Evolutionary conservation across 768 basidiomycete genomes (phyloP).

Genomic region (Pholiota conissans): DNA sequence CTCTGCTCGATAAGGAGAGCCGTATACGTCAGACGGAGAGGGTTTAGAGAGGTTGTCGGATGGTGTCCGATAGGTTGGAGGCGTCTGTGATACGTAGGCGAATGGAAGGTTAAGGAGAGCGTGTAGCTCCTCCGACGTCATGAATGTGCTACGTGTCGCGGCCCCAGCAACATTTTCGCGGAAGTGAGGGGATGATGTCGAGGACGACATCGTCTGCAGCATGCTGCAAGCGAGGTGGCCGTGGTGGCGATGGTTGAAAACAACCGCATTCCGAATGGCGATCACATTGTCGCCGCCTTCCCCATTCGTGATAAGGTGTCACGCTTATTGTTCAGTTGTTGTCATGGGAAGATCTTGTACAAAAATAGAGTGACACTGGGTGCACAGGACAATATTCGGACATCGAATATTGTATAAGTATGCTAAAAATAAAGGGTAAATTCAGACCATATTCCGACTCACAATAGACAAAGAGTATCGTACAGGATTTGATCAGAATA

Average conservation of each 20-base stretch:
- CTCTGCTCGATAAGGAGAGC: background rate
- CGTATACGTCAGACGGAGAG: background rate
- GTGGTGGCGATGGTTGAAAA: background rate
- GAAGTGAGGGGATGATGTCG: background rate
- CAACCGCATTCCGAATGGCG: too few relatives aligned
- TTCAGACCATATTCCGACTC: too few relatives aligned
- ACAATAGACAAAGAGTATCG: too few relatives aligned
- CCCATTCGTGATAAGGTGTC: too few relatives aligned
- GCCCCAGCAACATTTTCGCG: background rate
- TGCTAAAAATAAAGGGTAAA: too few relatives aligned
- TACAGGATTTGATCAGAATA: too few relatives aligned
- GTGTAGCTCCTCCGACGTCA: background rate
- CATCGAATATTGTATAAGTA: too few relatives aligned
- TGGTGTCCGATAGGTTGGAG: background rate
- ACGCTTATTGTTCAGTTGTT: too few relatives aligned
- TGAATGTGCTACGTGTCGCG: background rate
- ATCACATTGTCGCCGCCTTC: too few relatives aligned
- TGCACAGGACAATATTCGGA: too few relatives aligned
- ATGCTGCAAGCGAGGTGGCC: background rate
- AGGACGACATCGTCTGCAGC: background rate
- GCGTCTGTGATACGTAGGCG: background rate
- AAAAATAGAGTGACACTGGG: too few relatives aligned
- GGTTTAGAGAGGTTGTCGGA: background rate
- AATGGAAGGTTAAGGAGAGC: background rate
- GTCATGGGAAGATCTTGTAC: too few relatives aligned